Conservation (phyloP, 2,329 filamentous ascomycete genomes). For the Trichoderma sp. region DNA sequence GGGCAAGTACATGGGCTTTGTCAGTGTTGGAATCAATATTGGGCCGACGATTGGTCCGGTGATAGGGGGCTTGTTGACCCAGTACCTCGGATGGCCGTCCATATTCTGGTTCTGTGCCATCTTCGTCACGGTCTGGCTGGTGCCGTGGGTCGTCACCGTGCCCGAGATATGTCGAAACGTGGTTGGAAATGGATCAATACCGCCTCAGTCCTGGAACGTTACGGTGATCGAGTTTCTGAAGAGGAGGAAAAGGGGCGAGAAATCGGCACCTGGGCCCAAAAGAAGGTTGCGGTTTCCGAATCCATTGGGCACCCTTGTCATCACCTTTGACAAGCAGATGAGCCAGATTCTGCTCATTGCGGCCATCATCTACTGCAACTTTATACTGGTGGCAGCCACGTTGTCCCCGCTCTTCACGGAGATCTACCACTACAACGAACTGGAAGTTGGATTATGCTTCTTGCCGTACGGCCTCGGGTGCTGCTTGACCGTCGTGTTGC, state of each 20-base stretch:
- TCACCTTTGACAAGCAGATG: conserved; percentile 62
- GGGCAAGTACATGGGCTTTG: conserved; percentile 71
- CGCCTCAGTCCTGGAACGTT: conserved; percentile 60
- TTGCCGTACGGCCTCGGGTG: conserved; percentile 57
- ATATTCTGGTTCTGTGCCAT: conserved; percentile 72
- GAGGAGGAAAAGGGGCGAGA: conserved; percentile 41
- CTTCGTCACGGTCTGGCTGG: conserved; percentile 51
- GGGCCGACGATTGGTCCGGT: conserved; percentile 60
- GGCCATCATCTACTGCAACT: conserved; percentile 58
- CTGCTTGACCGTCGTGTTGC: conserved; percentile 51
- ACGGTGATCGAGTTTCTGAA: conserved; percentile 55
- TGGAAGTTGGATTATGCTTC: conserved; percentile 58
- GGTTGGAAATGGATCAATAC: conserved; percentile 64
- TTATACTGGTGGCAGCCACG: conserved; percentile 57
- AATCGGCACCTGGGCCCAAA: conserved; percentile 41
- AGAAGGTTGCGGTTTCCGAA: conserved; percentile 57
- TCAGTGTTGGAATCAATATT: conserved; percentile 61
- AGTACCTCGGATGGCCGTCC: conserved; percentile 67
- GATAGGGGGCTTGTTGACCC: conserved; percentile 63
- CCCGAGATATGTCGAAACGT: conserved; percentile 63
- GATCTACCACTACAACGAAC: conserved; percentile 55
- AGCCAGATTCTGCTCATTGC: conserved; percentile 56
- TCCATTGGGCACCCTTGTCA: conserved; percentile 56
- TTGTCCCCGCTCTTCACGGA: conserved; percentile 54
- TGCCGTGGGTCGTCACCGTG: conserved; percentile 58